These are phyloP conservation scores for Septoria petroselini DNA, from an alignment of 2,329 filamentous ascomycete species.

Conservation along the genomic window DNA sequence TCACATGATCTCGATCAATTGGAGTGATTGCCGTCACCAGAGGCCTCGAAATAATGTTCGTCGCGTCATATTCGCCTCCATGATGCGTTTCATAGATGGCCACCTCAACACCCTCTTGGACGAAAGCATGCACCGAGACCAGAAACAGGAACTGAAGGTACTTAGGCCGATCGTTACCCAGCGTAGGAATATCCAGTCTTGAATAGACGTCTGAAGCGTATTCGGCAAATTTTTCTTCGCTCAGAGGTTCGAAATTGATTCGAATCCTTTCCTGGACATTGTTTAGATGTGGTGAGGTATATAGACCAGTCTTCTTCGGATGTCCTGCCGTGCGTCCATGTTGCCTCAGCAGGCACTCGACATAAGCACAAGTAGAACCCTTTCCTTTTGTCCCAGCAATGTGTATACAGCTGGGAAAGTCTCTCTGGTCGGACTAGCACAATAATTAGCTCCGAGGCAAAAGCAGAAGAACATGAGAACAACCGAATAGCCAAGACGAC, in stretches of 20 bases:
- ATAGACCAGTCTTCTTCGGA: constrained; percentile 59
- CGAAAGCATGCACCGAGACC: constrained; percentile 76
- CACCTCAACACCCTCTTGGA: constrained; percentile 68
- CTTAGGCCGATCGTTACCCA: constrained; percentile 15
- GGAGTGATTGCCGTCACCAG: constrained; percentile 71
- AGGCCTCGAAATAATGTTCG: constrained; percentile 71
- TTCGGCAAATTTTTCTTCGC: constrained; percentile 57
- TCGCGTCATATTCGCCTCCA: constrained; percentile 84
- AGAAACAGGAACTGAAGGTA: constrained; percentile 85
- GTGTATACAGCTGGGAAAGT: constrained; percentile 55
- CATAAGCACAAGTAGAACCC: constrained; percentile 76
- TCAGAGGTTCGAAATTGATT: constrained; percentile 67
- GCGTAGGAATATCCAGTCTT: not conserved
- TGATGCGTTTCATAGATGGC: constrained; percentile 88
- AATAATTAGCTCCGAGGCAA: not conserved
- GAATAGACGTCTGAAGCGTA: constrained; percentile 5
- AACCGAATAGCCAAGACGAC: not conserved
- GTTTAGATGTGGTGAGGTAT: constrained; percentile 80
- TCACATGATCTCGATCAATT: constrained; percentile 76
- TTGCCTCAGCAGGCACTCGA: constrained; percentile 64
- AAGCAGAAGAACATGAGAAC: not conserved
- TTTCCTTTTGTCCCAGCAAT: constrained; percentile 91
- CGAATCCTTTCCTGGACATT: constrained; percentile 78
- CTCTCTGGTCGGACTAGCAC: not conserved
- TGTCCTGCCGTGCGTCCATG: not conserved